Evolutionary conservation across 2,329 filamentous ascomycete genomes (phyloP), one percentile per base, ranked within the genome.

Genomic region (Cercospora sesami): DNA sequence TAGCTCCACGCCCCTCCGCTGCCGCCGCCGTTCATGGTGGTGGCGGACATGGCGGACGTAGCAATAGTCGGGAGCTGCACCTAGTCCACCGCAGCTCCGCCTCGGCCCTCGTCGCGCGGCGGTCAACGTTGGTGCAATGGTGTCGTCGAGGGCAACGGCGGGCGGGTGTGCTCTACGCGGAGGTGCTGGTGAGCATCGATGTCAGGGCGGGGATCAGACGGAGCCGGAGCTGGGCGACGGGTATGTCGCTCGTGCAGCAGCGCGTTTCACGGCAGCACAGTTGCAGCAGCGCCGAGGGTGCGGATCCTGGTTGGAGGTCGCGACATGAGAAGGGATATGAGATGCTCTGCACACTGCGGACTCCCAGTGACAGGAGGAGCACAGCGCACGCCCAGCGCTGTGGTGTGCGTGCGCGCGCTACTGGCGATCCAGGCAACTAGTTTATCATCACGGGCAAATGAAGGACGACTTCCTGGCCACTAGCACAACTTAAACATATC

Each of bases 1-100:
- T 72, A 71, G 55, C 65, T 71, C 72, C 72, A 73, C 23, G 69
- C 64, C n/a, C 69, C 69, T 57, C 51, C 48, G 63, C 63, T 26
- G 18, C 45, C 18, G 45, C 18, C 60, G 62, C 62, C 67, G 48
- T 66, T 72, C 55, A 67, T 65, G 21, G 66, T 68, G 26, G 45
- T 23, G 18, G 45, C 45, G 45, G 45, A 4, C 45, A 51, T 7
- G 45, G 45, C 21, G 45, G 45, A 51, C 18, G 45, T 51, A 51
- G 45, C 18, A 51, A 51, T 51, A 51, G 45, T 51, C 18, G 45
- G 45, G 10, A 51, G 45, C 45, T 42, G 36, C 36, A 51, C 45
- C 21, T 51, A 26, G 21, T 23, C 45, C 18, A 51, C 45, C 45
- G 45, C 45, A 51, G 21, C 45, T 51, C 45, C 45, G 45, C 5